Evolutionary conservation across 345 rosid species (phyloP).

Genomic region (Citrus medica): DNA sequence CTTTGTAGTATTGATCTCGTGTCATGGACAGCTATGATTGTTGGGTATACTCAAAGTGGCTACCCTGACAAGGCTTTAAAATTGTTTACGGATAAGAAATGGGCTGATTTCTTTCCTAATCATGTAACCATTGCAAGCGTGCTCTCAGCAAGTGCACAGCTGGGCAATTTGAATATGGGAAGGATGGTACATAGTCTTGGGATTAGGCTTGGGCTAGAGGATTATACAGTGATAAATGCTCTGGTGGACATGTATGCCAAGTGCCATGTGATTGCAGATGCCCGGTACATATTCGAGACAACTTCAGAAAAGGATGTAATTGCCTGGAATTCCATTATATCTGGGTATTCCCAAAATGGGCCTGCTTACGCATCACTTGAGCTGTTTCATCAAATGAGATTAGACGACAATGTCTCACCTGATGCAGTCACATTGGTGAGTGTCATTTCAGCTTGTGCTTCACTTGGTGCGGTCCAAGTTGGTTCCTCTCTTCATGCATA

Average conservation of each 20-base stretch:
- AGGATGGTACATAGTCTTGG: constrained; percentile 56
- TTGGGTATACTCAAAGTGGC: constrained; percentile 71
- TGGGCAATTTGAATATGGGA: constrained; percentile 51
- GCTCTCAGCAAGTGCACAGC: constrained; percentile 64
- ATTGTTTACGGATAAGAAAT: constrained; percentile 55
- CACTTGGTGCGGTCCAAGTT: constrained; percentile 41
- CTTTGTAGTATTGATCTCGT: constrained; percentile 48
- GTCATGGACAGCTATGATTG: constrained; percentile 91
- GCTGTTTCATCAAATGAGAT: constrained; percentile 57
- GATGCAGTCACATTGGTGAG: constrained; percentile 79
- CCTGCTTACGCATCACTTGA: constrained; percentile 47
- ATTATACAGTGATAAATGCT: constrained; percentile 62
- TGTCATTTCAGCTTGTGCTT: constrained; percentile 69
- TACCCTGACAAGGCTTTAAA: constrained; percentile 47
- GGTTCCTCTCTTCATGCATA: constrained; percentile 78
- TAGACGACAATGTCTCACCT: constrained; percentile 43
- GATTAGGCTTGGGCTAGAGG: constrained; percentile 58
- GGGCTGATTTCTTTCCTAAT: constrained; percentile 52
- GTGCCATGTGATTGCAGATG: constrained; percentile 51
- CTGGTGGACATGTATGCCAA: constrained; percentile 90
- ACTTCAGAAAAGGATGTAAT: constrained; percentile 47
- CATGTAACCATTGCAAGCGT: constrained; percentile 60
- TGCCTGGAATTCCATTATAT: constrained; percentile 87
- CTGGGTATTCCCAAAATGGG: constrained; percentile 73
- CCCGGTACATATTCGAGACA: constrained; percentile 55